These are phyloP conservation scores for Penicillium diatomitis DNA, from an alignment of 495 filamentous ascomycete species.

Conservation along the genomic window DNA sequence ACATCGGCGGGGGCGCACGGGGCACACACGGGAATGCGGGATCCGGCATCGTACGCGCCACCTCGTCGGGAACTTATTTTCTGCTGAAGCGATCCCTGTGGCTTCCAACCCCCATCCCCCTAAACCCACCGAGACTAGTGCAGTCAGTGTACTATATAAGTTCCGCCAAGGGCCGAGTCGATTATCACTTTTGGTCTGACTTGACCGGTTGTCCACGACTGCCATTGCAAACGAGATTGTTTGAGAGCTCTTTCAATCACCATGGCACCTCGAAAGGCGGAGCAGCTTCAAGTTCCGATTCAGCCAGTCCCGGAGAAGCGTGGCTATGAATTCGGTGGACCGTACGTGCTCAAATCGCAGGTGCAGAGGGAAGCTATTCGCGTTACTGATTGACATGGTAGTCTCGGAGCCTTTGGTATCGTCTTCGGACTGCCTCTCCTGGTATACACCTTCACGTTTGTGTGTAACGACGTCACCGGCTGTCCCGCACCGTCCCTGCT, in stretches of 20 bases:
- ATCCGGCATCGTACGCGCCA: conserved; percentile 19
- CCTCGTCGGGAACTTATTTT: too few relatives aligned
- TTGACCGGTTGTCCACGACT: conserved; percentile 6
- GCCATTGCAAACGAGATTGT: not conserved
- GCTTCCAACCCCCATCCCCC: not conserved
- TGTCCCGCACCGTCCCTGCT: conserved; percentile 85
- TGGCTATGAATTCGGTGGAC: conserved; percentile 79
- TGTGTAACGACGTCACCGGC: conserved; percentile 87
- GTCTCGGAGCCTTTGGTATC: conserved; percentile 64
- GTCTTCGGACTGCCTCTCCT: conserved; percentile 67
- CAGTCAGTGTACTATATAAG: not conserved
- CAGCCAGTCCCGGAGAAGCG: conserved; percentile 40
- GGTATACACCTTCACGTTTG: conserved; percentile 66
- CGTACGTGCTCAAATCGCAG: conserved; percentile 51
- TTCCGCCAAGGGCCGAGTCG: conserved; percentile 4
- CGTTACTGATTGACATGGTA: conserved; percentile 28
- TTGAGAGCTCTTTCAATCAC: not conserved
- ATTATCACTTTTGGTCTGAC: not conserved
- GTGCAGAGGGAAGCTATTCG: not conserved
- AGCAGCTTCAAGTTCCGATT: conserved; percentile 4
- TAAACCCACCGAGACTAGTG: too few relatives aligned
- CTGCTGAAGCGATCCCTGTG: not conserved
- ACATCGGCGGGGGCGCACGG: too few relatives aligned
- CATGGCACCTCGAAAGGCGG: conserved; percentile 24
- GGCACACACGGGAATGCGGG: not conserved